Base-by-base conservation (phyloP, 2,329 filamentous ascomycete species). In the Microcera coccophila region DNA sequence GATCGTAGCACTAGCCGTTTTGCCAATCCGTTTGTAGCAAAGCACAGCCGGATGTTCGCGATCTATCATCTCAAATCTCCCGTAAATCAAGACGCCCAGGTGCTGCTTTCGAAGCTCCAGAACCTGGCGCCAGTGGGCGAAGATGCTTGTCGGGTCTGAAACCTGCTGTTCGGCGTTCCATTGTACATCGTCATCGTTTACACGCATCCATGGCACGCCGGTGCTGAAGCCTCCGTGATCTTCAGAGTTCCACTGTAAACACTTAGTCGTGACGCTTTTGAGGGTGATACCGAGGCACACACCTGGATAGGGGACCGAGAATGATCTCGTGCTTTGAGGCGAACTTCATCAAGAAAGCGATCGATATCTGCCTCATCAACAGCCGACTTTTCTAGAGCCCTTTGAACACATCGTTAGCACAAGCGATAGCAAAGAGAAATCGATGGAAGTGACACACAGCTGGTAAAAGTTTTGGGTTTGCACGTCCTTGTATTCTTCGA, bases 131-230 rank as follows among this genome's bases (percentile, higher is more conserved):
- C 29, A 32, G 15, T n/a, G 15, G 8, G 29, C 9, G 12, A 32
- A 32, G n/a, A 17, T 14, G n/a, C 29, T 32, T 5, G 11, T 17
- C 11, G 11, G 11, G n/a, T 32, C 29, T 32, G 11, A 5, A 17
- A 32, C 8, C n/a, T 32, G 29, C 15, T 32, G 11, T 17, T 32
- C 29, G 5, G 15, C 29, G 15, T 32, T 32, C 12, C 11, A 14
- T 32, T 32, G 12, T n/a, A n/a, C 36, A 32, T 53, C 48, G 17
- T 53, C 47, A 4, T 53, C 50, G 8, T 53, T 53, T 2, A 53
- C 50, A 28, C 50, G 22, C 10, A 53, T 53, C 50, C 50, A 53
- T 2, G 50, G 50, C 3, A 35, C 42, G 9, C 37, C 44, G 12
- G 11, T 17, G 1, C 49, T 39, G 12, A 53, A 53, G 14, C 50